A percentile compares a stretch with the other conserved stretches of the same genome.
phyloP scores from a whole-genome alignment of 2,329 filamentous ascomycete genomes.

The Seiridium cupressi region DNA sequence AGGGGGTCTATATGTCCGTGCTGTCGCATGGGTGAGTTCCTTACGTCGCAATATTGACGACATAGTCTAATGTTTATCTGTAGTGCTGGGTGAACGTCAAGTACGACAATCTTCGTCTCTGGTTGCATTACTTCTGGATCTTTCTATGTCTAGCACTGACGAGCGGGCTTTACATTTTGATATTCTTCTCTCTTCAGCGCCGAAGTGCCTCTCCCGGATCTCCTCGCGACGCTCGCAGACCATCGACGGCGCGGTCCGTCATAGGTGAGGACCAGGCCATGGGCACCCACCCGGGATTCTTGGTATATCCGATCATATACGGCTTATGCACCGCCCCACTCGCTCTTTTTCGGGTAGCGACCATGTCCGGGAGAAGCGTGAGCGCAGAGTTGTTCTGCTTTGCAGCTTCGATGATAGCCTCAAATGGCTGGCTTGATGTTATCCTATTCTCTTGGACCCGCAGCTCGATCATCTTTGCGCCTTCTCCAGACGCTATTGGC shows the following conservation, averaged over 20 bases:
- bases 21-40: constrained; percentile 33
- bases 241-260: neutral
- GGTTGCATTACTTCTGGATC: constrained; percentile 63
- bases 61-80: neutral
- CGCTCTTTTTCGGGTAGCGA: constrained; percentile 61
- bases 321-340: constrained; percentile 67
- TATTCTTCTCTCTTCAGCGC: constrained; percentile 31
- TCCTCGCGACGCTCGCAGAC: neutral
- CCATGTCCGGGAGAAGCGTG: constrained; percentile 53
- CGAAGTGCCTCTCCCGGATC: neutral
- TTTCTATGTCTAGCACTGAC: constrained; percentile 38
- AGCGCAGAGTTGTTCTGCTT: constrained; percentile 56
- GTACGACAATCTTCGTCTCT: constrained; percentile 51
- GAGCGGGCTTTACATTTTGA: constrained; percentile 32
- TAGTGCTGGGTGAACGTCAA: constrained; percentile 61
- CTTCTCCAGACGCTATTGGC: neutral
- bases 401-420: constrained; percentile 57
- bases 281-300: constrained; percentile 50
- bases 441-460: constrained; percentile 41
- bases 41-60: neutral
- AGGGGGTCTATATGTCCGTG: constrained; percentile 59
- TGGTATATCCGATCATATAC: constrained; percentile 69
- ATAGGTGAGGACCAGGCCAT: neutral
- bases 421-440: constrained; percentile 52
- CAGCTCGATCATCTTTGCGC: constrained; percentile 6